Evolutionary conservation across 805 yeast species (phyloP).

Genomic region (Starmera caribaea): DNA sequence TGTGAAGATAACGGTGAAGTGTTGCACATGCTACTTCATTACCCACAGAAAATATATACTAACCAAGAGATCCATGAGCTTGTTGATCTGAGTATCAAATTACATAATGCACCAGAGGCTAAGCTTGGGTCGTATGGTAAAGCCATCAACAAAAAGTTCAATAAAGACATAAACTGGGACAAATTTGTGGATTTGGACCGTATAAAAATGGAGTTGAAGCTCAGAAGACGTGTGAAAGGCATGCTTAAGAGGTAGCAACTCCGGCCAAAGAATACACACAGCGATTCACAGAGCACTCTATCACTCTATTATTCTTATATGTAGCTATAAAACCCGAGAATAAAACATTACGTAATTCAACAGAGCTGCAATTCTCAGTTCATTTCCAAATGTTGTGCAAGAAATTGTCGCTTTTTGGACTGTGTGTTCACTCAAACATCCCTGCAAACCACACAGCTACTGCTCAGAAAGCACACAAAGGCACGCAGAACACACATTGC

Average conservation of each 20-base stretch:
- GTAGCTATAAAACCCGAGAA: too few relatives aligned
- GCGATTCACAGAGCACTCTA: too few relatives aligned
- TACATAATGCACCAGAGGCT: slow-evolving; percentile 24
- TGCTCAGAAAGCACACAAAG: too few relatives aligned
- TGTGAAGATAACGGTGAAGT: slow-evolving; percentile 39
- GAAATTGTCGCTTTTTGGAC: too few relatives aligned
- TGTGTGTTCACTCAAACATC: too few relatives aligned
- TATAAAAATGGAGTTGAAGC: slow-evolving; percentile 33
- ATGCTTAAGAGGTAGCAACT: slow-evolving; percentile 8
- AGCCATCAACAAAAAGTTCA: slow-evolving; percentile 29
- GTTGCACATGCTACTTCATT: slow-evolving; percentile 33
- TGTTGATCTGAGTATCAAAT: slow-evolving; percentile 25
- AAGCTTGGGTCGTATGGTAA: slow-evolving; percentile 28
- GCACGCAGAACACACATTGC: too few relatives aligned
- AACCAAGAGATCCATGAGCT: slow-evolving; percentile 17
- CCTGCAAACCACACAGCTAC: too few relatives aligned
- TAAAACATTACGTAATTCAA: too few relatives aligned
- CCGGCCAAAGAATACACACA: not conserved
- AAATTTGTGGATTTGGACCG: slow-evolving; percentile 34
- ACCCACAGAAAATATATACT: slow-evolving; percentile 25
- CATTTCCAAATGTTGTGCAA: too few relatives aligned
- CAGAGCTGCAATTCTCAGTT: too few relatives aligned
- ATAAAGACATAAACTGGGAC: slow-evolving; percentile 29
- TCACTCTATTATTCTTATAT: too few relatives aligned
- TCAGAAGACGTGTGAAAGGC: slow-evolving; percentile 31